Base-by-base conservation (phyloP, 2,329 filamentous ascomycete species). In the Meredithiella fracta region DNA sequence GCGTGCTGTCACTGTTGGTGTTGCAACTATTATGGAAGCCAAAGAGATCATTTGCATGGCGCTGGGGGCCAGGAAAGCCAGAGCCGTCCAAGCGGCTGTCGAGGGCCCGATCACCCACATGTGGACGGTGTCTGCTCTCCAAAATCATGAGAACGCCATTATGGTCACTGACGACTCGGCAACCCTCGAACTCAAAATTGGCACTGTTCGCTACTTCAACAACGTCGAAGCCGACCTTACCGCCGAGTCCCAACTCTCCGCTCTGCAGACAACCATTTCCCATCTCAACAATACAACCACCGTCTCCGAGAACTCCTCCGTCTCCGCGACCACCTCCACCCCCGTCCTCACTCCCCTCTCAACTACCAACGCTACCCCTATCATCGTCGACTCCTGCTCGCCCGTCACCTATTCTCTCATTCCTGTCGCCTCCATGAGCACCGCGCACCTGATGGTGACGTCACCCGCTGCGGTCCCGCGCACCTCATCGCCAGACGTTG, bases 51-150 rank as follows among this genome's bases (percentile, higher is more conserved):
- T 92, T 26, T 82, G 89, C 62, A 86, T 94, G 62, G 87, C 89
- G 60, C 79, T 86, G 1, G 87, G 87, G 22, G 80, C 85, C 47
- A 85, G 87, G 72, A 94, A 94, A 69, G 80, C 86, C 1, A 72
- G 85, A 34, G 87, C 87, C 26, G 70, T 94, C 60, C 84, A 90
- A 67, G 83, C 80, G 63, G 89, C 85, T 62, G 79, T 94, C 60
- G 87, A 94, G 67, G 82, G 83, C 57, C 84, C 83, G 29, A 78
- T 94, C 59, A 91, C 89, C 67, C 87, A 92, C 70, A 91, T 91
- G 85, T 94, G 87, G 86, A 91, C 87, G 1, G 75, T 92, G 5
- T 91, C 86, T 7, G 81, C 80, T 55, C 73, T 94, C 44, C 87
- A 94, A 66, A 71, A 91, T 60, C 87, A 92, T 67, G 83, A 80